These are phyloP conservation scores for Rheum nobile DNA, from an alignment of 148 eudicot species.

Conservation along the genomic window DNA sequence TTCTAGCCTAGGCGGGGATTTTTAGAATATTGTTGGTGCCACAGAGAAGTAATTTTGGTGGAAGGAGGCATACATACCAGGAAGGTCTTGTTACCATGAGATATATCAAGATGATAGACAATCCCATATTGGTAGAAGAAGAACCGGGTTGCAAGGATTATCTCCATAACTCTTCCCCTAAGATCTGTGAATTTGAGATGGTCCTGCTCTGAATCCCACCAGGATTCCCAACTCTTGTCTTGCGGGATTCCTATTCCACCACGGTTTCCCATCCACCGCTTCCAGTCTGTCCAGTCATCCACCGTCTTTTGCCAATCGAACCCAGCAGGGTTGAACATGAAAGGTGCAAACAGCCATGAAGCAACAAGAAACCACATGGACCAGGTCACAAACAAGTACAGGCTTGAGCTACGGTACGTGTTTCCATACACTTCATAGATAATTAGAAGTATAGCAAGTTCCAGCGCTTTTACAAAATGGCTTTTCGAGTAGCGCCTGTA, in stretches of 20 bases:
- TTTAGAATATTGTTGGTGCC: too few species aligned
- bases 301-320: conserved; percentile 99
- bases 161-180: conserved; percentile 80
- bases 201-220: conserved; percentile 98
- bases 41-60: neutral
- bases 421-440: conserved; percentile 73
- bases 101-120: conserved; percentile 83
- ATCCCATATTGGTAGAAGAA: conserved; percentile 89
- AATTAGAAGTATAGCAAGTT: conserved; percentile 62
- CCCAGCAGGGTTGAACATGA: conserved; percentile 92
- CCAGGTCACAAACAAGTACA: conserved; percentile 74
- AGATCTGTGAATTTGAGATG: conserved; percentile 71
- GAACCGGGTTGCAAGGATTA: conserved; percentile 67
- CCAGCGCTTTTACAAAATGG: conserved; percentile 90
- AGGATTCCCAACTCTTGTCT: conserved; percentile 96
- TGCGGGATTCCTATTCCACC: conserved; percentile 83
- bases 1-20: too few species aligned
- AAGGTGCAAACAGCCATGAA: conserved; percentile 98
- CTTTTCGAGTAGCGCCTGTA: conserved; percentile 87
- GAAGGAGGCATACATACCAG: conserved; percentile 32
- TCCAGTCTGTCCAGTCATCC: conserved; percentile 99
- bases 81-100: conserved; percentile 47
- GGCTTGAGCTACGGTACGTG: conserved; percentile 59
- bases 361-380: conserved; percentile 96
- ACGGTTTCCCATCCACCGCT: conserved; percentile 96